Base-by-base conservation (phyloP, 2,329 filamentous ascomycete genomes). In the Leptographium lundbergii region DNA sequence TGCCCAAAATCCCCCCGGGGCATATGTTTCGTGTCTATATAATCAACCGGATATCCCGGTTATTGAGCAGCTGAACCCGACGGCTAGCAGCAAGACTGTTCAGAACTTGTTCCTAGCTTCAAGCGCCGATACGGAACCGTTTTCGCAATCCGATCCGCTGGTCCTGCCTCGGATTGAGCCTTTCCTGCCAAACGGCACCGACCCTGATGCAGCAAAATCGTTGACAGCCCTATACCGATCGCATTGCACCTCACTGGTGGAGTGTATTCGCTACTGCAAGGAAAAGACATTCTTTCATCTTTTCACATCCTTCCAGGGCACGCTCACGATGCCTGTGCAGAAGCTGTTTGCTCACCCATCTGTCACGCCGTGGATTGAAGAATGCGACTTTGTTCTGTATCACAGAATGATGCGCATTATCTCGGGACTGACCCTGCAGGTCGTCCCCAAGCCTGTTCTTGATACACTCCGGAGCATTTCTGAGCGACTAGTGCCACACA, bases 221-320 rank as follows among this genome's bases (percentile, higher is more conserved):
- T 77, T 99, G 25, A 84, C 85, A 45, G 91, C 92, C 5, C 79
- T 97, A 27, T 99, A 99, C 69, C 85, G 91, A 56, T 94, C 92
- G 3, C 92, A 97, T 69, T 96, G 91, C 70, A 96, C 94, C 17
- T 96, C 91, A 0, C 80, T 99, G 6, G 88, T 99, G 36, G 94
- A 99, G 72, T 92, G 90, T 66, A 91, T 99, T 62, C 88, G 94
- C 34, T 97, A 89, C 71, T 96, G 92, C 78, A 95, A 94, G 69
- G 90, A 96, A 71, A 95, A 96, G 74, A 92, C 91, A 7, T 95
- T 99, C 70, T 95, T 96, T 70, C 89, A 95, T 64, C 81, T 96
- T 19, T 96, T 95, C 70, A 91, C 88, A 6, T 94, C 92, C 1
- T 97, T 99, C 70, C 90, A 96, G 67, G 94, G 94, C 59, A 97